Base-by-base conservation (phyloP, 345 rosid species). In the Atalantia buxifolia region DNA sequence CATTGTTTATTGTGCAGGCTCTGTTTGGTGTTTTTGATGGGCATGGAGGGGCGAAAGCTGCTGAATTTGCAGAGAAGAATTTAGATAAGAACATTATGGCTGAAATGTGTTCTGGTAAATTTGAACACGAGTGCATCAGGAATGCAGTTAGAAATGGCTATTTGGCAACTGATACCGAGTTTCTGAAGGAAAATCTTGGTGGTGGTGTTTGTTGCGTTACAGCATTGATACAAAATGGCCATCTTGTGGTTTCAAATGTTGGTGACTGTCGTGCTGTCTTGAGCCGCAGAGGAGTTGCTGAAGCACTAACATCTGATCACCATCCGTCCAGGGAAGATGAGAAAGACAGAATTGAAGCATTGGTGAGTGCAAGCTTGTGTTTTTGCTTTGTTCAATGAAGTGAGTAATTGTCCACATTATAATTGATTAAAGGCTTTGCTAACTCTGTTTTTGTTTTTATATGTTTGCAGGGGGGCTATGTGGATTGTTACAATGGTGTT, bases 151-250 rank as follows among this genome's bases (percentile, higher is more conserved):
- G 75, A 71, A 87, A 85, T 4, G 97, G 91, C 13, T 93, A 92
- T 57, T 65, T 91, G 65, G 81, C 82, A 50, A 91, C 99, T 0
- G 98, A 95, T 45, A 80, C 80, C 42, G 94, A 85, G 40, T 92
- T 92, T 72, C 82, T 89, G 45, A 80, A 87, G 36, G 84, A 93
- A 83, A 87, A 85, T 66, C 76, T 76, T 2, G 31, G 76, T 8
- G 98, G 98, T 0, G 98, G 98, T 56, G 65, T 97, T 38, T 95
- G 98, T 75, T 95, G 97, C 62, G 90, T 91, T 9, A 93, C 98
- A 2, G 95, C 95, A 72, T 72, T 91, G 83, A 85, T 95, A 40
- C 84, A 78, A 16, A 60, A 85, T 16, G 94, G 93, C 5, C 40
- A 87, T 38, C 82, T 95, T 21, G 84, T 85, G 8, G 91, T 95